Base-by-base conservation (phyloP, 352 stramenopile genomes). In the Blastocystis sp. region DNA sequence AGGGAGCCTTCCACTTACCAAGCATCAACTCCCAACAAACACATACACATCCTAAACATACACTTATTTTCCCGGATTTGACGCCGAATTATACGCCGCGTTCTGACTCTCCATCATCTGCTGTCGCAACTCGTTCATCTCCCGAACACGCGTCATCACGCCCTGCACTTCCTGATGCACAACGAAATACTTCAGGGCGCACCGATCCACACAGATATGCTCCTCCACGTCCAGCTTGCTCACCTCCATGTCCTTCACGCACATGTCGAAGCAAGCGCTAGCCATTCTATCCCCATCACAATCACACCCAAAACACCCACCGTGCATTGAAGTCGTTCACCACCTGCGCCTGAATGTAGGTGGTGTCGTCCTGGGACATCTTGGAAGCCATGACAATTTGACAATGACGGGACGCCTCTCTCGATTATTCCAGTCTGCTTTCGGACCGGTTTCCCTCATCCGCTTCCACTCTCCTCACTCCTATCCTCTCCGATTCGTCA, bases 241-340 rank as follows among this genome's bases (percentile, higher is more conserved):
- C 14, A 59, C 42, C 21, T 18, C 4, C 4, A 78, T 57, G 24
- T 78, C 57, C 3, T 57, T 18, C 36, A 78, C 67, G 38, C 67
- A 78, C 24, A 38, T n/a, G n/a, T 78, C 42, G 48, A 78, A 78
- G 42, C 67, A 78, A 4, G 67, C 29, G 14, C 27, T 51, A 11
- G 48, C 36, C 48, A 78, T 57, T 46, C 67, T 78, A 78, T 27
- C 14, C 27, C 27, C 24, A 67, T 46, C 34, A 42, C 0, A 14
- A 63, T n/a, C 4, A 11, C 38, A 27, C 46, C 9, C 42, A 1
- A 59, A 32, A 29, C 24, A 32, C 38, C 3, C 24, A 78, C 67
- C 48, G 16, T 44, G 67, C n/a, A 38, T 57, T 78, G 36, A 59
- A 78, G 51, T 78, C 67, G 34, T 78, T 57, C 27, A 78, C 44